Percentiles rank a stretch among this genome's conserved stretches.
phyloP scores from a whole-genome alignment of 2,329 filamentous ascomycete genomes.

The Fusarium burgessii region DNA sequence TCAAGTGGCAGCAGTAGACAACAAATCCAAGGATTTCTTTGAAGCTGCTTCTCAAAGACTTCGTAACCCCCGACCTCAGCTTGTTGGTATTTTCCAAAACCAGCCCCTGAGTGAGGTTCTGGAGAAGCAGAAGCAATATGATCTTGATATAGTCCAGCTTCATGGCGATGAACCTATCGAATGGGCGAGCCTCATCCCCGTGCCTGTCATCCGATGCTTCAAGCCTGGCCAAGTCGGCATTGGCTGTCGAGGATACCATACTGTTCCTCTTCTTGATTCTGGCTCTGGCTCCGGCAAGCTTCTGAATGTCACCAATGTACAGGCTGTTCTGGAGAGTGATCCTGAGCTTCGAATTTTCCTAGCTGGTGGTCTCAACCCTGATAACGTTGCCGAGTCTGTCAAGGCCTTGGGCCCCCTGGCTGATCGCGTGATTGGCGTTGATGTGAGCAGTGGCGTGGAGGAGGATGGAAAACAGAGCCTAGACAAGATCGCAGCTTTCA shows the following conservation, averaged over 20 bases:
- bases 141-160: constrained; percentile 89
- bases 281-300: constrained; percentile 85
- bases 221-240: constrained; percentile 80
- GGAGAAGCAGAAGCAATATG: constrained; percentile 78
- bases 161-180: constrained; percentile 94
- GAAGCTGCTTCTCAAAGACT: constrained; percentile 62
- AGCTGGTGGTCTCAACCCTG: constrained; percentile 84
- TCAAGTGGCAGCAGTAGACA: constrained; percentile 45
- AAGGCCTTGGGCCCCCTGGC: constrained; percentile 69
- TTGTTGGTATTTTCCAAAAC: constrained; percentile 95
- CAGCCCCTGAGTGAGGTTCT: constrained; percentile 88
- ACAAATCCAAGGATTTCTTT: constrained; percentile 76
- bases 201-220: constrained; percentile 91
- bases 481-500: constrained; percentile 83
- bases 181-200: constrained; percentile 89
- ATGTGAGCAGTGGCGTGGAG: constrained; percentile 96
- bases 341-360: constrained; percentile 79
- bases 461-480: constrained; percentile 83
- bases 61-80: constrained; percentile 71
- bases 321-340: constrained; percentile 73
- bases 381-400: constrained; percentile 79
- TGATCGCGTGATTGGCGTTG: constrained; percentile 80
- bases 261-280: constrained; percentile 86
- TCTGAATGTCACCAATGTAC: constrained; percentile 78
- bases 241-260: constrained; percentile 82